These are phyloP conservation scores for Vitis hybrid DNA, from an alignment of 177 flowering plant species.

Conservation along the genomic window DNA sequence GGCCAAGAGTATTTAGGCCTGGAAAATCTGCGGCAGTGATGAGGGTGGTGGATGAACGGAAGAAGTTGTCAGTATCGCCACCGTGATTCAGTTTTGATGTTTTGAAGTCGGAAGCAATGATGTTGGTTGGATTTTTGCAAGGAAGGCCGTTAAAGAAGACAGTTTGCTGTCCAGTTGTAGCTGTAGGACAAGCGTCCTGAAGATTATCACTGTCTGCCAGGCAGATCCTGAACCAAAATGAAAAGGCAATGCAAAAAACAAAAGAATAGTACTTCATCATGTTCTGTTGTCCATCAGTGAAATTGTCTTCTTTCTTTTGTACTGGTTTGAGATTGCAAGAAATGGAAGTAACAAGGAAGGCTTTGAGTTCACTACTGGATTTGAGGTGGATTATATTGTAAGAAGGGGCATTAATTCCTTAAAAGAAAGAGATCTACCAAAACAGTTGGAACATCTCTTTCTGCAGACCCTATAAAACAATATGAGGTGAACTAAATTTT, in stretches of 20 bases:
- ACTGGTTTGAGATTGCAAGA: constrained; percentile 17
- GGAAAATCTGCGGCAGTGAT: constrained; percentile 57
- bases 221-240: constrained; percentile 12
- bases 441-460: too few species aligned
- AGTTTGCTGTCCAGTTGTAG: constrained; percentile 10
- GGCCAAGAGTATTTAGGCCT: constrained; percentile 78
- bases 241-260: constrained; percentile 8
- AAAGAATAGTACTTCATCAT: constrained; percentile 18
- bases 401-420: constrained; percentile 33
- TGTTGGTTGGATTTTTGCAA: constrained; percentile 54
- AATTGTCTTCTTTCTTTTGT: neutral
- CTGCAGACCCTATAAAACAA: too few species aligned
- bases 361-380: constrained; percentile 54
- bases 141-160: constrained; percentile 63
- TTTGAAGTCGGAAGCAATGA: constrained; percentile 59
- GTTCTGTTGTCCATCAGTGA: too few species aligned
- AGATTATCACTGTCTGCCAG: constrained; percentile 39
- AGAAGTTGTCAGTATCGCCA: constrained; percentile 49
- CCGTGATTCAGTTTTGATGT: constrained; percentile 27
- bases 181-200: constrained; percentile 58
- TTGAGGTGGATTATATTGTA: constrained; percentile 28
- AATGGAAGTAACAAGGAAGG: constrained; percentile 20
- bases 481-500: too few species aligned
- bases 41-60: constrained; percentile 35
- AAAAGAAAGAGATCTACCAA: constrained; percentile 13